These are phyloP conservation scores for Yamadazyma taylorii DNA, from an alignment of 1,139 yeast genomes.

Conservation along the genomic window DNA sequence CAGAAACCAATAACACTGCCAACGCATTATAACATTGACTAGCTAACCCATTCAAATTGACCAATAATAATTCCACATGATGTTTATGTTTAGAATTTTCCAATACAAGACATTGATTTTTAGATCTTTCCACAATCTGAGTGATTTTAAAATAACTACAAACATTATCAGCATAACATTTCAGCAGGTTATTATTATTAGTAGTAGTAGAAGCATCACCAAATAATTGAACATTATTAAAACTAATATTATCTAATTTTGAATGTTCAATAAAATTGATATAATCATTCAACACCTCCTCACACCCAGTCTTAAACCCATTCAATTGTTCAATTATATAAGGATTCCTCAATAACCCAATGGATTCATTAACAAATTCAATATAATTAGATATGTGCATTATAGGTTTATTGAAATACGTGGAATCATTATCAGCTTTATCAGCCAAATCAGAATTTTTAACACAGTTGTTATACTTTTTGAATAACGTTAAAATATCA, in stretches of 20 bases:
- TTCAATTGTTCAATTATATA: slow-evolving; percentile 37
- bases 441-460: slow-evolving; percentile 17
- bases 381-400: slow-evolving; percentile 33
- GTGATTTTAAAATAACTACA: slow-evolving; percentile 41
- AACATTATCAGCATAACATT: slow-evolving; percentile 22
- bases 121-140: slow-evolving; percentile 39
- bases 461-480: slow-evolving; percentile 26
- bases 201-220: too few relatives aligned
- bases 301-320: slow-evolving; percentile 19
- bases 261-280: slow-evolving; percentile 16
- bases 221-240: slow-evolving; percentile 34
- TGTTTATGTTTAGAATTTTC: slow-evolving; percentile 13
- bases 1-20: slow-evolving; percentile 33
- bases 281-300: slow-evolving; percentile 21
- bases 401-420: slow-evolving; percentile 31
- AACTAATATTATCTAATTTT: slow-evolving; percentile 34
- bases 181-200: slow-evolving; percentile 6
- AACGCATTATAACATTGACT: slow-evolving; percentile 32
- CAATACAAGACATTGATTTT: slow-evolving; percentile 21
- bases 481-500: slow-evolving; percentile 32
- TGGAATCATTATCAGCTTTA: slow-evolving; percentile 15
- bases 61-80: slow-evolving; percentile 31
- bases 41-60: slow-evolving; percentile 25
- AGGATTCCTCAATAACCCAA: slow-evolving; percentile 35
- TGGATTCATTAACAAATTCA: slow-evolving; percentile 27